A percentile compares a stretch with the other conserved stretches of the same genome.
phyloP scores from a whole-genome alignment of 202 grass and related monocot species.

The Dendrocalamus latiflorus region DNA sequence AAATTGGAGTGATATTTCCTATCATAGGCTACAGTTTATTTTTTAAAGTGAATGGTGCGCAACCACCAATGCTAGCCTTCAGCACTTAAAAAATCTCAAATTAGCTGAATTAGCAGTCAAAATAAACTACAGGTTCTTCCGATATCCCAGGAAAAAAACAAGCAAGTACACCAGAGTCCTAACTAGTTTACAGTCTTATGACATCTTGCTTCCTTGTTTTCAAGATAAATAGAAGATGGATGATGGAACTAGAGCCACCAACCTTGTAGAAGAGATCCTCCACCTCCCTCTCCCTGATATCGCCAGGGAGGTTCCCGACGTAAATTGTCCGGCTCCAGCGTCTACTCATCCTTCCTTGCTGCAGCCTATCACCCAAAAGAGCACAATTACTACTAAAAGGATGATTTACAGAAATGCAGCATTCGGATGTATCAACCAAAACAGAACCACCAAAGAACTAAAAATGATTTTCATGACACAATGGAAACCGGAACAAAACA shows the following conservation, averaged over 20 bases:
- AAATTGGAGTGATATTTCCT: not conserved
- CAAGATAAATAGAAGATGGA: no score
- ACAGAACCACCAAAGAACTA: not conserved
- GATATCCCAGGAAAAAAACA: not conserved
- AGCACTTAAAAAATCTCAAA: not conserved
- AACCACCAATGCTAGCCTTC: not conserved
- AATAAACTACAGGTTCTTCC: not conserved
- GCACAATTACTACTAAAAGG: not conserved
- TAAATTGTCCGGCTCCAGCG: conserved; percentile 65
- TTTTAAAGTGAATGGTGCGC: not conserved
- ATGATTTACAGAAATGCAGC: not conserved
- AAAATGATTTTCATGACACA: no score
- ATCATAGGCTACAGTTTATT: not conserved
- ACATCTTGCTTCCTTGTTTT: no score
- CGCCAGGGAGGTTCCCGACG: conserved; percentile 74
- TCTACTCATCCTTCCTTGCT: conserved; percentile 58
- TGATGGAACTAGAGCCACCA: not conserved
- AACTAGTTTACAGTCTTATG: not conserved
- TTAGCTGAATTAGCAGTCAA: not conserved
- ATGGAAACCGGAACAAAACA: not conserved
- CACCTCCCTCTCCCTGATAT: conserved; percentile 72
- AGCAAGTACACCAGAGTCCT: not conserved
- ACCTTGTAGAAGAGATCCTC: conserved; percentile 83
- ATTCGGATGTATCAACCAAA: not conserved
- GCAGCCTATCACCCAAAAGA: not conserved